phyloP scores from a whole-genome alignment of 2,329 filamentous ascomycete species.

The Trichoderma cornu-damae region DNA sequence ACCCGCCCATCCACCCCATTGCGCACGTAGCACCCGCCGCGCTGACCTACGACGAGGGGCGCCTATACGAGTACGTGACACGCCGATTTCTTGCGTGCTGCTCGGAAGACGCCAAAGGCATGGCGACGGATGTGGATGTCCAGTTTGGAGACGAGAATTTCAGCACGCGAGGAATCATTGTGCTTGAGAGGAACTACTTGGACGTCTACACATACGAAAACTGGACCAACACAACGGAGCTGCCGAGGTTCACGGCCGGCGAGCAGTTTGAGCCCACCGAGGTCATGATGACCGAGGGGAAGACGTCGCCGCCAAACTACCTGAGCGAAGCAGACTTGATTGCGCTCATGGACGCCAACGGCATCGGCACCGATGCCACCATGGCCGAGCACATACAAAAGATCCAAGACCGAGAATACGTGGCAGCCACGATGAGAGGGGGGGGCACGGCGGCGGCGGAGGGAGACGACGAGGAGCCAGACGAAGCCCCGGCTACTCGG shows the following conservation, averaged over 20 bases:
- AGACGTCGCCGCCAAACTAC: slow-evolving; percentile 78
- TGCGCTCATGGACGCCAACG: slow-evolving; percentile 95
- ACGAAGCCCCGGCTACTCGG: slow-evolving; percentile 36
- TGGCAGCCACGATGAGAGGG: slow-evolving; percentile 54
- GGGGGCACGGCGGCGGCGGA: slow-evolving; percentile 36
- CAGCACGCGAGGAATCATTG: slow-evolving; percentile 73
- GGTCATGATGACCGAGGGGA: slow-evolving; percentile 84
- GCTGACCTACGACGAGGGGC: slow-evolving; percentile 60
- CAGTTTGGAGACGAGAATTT: slow-evolving; percentile 80
- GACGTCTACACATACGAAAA: slow-evolving; percentile 96
- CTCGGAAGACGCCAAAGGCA: slow-evolving; percentile 85
- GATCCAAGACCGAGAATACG: slow-evolving; percentile 87
- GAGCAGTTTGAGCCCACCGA: slow-evolving; percentile 85
- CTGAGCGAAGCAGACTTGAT: slow-evolving; percentile 95
- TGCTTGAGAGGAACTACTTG: slow-evolving; percentile 85
- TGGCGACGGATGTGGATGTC: slow-evolving; percentile 79
- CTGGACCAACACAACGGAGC: slow-evolving; percentile 80
- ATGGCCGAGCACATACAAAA: slow-evolving; percentile 99
- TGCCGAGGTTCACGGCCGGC: slow-evolving; percentile 73
- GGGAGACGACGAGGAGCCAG: slow-evolving; percentile 37
- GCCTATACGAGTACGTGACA: slow-evolving; percentile 87
- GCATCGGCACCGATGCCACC: slow-evolving; percentile 95
- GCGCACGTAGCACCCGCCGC: slow-evolving; percentile 69
- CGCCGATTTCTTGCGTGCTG: slow-evolving; percentile 93
- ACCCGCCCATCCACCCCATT: slow-evolving; percentile 94